These are phyloP conservation scores for Phialemoniopsis sp. DNA, from an alignment of 2,329 filamentous ascomycete genomes.

Conservation along the genomic window DNA sequence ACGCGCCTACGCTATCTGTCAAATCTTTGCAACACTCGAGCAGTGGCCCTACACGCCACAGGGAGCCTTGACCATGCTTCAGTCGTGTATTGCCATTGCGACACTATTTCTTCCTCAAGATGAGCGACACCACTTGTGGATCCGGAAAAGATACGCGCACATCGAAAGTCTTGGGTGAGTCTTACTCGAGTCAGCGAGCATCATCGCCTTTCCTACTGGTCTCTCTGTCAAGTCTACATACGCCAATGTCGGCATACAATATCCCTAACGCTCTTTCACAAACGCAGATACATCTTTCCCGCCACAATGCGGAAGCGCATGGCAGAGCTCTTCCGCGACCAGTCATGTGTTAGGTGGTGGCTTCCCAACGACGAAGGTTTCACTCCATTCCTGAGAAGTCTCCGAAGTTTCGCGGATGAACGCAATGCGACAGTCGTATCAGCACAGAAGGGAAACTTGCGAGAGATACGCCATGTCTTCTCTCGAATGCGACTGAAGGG, in stretches of 20 bases:
- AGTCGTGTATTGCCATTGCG: constrained; percentile 72
- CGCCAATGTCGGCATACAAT: too few species aligned
- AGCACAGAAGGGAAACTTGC: constrained; percentile 59
- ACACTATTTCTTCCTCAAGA: constrained; percentile 78
- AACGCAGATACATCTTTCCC: constrained; percentile 75
- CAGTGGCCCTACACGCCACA: constrained; percentile 66
- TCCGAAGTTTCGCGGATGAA: constrained; percentile 79
- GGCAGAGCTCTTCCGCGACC: constrained; percentile 69
- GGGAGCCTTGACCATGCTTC: constrained; percentile 67
- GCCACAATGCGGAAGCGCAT: constrained; percentile 69
- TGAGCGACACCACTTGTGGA: constrained; percentile 69
- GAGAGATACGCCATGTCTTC: constrained; percentile 73
- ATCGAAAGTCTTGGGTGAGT: constrained; percentile 77
- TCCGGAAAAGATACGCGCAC: constrained; percentile 70
- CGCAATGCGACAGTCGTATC: constrained; percentile 59
- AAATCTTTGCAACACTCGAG: constrained; percentile 75
- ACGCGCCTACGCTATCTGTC: constrained; percentile 67
- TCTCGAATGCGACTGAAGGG: constrained; percentile 49
- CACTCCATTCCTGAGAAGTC: constrained; percentile 67
- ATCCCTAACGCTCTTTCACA: too few species aligned
- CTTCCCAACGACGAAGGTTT: constrained; percentile 77
- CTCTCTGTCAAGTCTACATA: too few species aligned
- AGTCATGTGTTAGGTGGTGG: constrained; percentile 80
- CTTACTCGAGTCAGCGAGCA: too few species aligned
- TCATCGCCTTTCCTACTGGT: too few species aligned